These are phyloP conservation scores for Fulvia fulva DNA, from an alignment of 2,329 filamentous ascomycete genomes.

Conservation along the genomic window DNA sequence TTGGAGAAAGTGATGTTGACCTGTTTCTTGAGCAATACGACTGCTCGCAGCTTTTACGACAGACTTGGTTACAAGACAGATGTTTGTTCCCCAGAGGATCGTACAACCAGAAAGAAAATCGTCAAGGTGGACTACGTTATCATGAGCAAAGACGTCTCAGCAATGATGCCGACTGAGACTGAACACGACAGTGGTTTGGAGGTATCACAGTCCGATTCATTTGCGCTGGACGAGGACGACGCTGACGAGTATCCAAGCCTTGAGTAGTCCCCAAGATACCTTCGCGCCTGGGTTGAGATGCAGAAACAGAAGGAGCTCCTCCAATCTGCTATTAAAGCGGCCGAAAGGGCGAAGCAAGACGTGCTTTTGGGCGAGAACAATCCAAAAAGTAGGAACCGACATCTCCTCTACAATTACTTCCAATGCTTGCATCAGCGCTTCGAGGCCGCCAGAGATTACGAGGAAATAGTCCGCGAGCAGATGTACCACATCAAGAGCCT, in stretches of 20 bases:
- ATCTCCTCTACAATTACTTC: background rate
- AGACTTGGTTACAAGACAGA: constrained; percentile 55
- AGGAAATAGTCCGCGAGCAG: constrained; percentile 5
- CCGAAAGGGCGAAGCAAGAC: background rate
- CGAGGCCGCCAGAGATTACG: constrained; percentile 1
- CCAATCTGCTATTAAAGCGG: background rate
- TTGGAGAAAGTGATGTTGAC: constrained; percentile 71
- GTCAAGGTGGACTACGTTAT: constrained; percentile 52
- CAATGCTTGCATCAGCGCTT: background rate
- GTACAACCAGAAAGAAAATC: constrained; percentile 46
- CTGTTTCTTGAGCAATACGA: constrained; percentile 61
- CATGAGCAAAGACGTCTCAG: constrained; percentile 42
- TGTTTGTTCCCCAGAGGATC: constrained; percentile 49
- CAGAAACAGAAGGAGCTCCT: background rate
- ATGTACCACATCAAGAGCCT: constrained; percentile 7
- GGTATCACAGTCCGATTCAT: background rate
- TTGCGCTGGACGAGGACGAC: background rate
- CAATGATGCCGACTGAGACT: background rate
- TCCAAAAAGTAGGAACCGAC: background rate
- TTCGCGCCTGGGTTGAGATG: constrained; percentile 1
- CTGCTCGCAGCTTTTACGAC: constrained; percentile 58
- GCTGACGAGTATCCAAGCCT: constrained; percentile 4
- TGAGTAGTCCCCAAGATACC: background rate
- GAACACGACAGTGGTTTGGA: background rate
- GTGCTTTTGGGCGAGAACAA: background rate